These are phyloP conservation scores for Tuber melanosporum DNA, from an alignment of 495 filamentous ascomycete genomes.

Conservation along the genomic window DNA sequence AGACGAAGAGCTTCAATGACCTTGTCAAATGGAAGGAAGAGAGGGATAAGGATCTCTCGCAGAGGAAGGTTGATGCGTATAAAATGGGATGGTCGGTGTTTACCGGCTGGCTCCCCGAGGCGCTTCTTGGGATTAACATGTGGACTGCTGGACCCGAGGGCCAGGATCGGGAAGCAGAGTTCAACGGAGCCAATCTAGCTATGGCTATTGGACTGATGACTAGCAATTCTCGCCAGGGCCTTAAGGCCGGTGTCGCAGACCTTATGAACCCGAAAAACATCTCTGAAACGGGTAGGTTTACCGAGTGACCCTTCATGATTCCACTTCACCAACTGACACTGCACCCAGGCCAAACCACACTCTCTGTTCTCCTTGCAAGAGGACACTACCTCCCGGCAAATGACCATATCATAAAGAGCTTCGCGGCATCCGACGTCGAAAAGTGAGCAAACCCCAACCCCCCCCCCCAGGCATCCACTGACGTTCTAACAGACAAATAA, in stretches of 20 bases:
- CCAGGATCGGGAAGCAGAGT: slow-evolving; percentile 6
- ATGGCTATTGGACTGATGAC: slow-evolving; percentile 25
- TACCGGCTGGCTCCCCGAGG: slow-evolving; percentile 29
- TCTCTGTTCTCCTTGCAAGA: slow-evolving; percentile 27
- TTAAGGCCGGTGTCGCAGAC: slow-evolving; percentile 15
- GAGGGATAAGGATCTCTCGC: slow-evolving; percentile 15
- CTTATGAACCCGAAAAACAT: slow-evolving; percentile 21
- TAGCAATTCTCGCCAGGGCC: slow-evolving; percentile 17
- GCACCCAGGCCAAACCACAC: slow-evolving; percentile 24
- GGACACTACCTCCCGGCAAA: slow-evolving; percentile 34
- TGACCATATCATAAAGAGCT: slow-evolving; percentile 14
- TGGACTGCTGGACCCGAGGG: slow-evolving; percentile 18
- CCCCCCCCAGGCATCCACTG: neutral
- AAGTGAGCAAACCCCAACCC: slow-evolving; percentile 2
- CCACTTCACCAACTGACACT: neutral
- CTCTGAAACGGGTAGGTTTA: slow-evolving; percentile 7
- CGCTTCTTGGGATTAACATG: slow-evolving; percentile 19
- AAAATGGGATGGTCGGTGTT: slow-evolving; percentile 26
- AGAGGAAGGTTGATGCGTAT: slow-evolving; percentile 13
- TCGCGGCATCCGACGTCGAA: slow-evolving; percentile 30
- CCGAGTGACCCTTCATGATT: neutral
- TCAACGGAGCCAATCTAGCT: slow-evolving; percentile 25
- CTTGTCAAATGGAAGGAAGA: slow-evolving; percentile 16
- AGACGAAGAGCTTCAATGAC: slow-evolving; percentile 21
- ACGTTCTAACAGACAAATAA: slow-evolving; percentile 23